These are phyloP conservation scores for Linum lewisii DNA, from an alignment of 345 rosid genomes.

Conservation along the genomic window DNA sequence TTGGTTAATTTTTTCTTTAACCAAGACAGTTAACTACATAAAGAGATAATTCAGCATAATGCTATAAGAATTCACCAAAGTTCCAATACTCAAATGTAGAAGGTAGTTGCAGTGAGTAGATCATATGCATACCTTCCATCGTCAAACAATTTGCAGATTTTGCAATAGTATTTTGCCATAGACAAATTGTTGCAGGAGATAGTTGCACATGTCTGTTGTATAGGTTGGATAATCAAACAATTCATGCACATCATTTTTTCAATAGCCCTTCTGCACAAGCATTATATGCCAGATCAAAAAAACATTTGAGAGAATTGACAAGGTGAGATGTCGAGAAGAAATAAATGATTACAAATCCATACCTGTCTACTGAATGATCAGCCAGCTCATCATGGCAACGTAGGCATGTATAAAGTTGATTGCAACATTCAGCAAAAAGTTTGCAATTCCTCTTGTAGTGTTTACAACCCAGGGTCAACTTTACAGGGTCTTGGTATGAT, in stretches of 20 bases:
- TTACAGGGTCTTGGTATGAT: slow-evolving; percentile 41
- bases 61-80: too few relatives aligned
- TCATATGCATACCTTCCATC: slow-evolving; percentile 46
- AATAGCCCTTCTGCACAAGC: slow-evolving; percentile 41
- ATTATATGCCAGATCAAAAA: slow-evolving; percentile 7
- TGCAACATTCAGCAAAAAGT: slow-evolving; percentile 62
- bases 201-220: slow-evolving; percentile 44
- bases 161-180: slow-evolving; percentile 79
- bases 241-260: slow-evolving; percentile 85
- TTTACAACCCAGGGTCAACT: slow-evolving; percentile 48
- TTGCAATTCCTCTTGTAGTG: slow-evolving; percentile 78
- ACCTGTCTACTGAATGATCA: slow-evolving; percentile 73
- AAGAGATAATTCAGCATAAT: too few relatives aligned
- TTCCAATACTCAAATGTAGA: background rate
- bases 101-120: background rate
- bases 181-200: slow-evolving; percentile 41
- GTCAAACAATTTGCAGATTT: slow-evolving; percentile 64
- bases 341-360: slow-evolving; percentile 4
- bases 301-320: background rate
- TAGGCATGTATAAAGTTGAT: slow-evolving; percentile 53
- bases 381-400: slow-evolving; percentile 75
- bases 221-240: slow-evolving; percentile 59
- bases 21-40: too few relatives aligned
- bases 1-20: too few relatives aligned
- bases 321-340: background rate